Conservation (phyloP, 164 flowering plant species). For the Aristolochia fimbriata region DNA sequence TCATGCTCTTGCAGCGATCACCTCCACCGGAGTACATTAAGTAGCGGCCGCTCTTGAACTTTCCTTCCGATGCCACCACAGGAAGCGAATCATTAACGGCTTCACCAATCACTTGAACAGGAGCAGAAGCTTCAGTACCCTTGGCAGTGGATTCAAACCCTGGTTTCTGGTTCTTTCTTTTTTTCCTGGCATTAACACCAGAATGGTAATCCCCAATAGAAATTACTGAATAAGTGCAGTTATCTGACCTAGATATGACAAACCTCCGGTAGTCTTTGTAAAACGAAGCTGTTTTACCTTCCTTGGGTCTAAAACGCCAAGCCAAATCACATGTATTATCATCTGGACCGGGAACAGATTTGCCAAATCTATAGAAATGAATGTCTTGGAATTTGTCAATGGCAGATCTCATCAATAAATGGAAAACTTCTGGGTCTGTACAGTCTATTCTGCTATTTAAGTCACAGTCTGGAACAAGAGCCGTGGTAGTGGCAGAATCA, state of each 20-base stretch:
- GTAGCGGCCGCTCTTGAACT: constrained; percentile 60
- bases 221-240: constrained; percentile 47
- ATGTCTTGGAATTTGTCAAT: constrained; percentile 74
- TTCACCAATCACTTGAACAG: constrained; percentile 13
- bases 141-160: constrained; percentile 30
- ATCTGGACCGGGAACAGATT: constrained; percentile 54
- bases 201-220: constrained; percentile 76
- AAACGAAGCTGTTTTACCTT: constrained; percentile 71
- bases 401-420: constrained; percentile 61
- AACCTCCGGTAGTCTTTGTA: constrained; percentile 85
- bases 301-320: constrained; percentile 90
- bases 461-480: constrained; percentile 28
- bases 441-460: constrained; percentile 50
- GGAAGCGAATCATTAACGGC: constrained; percentile 72
- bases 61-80: constrained; percentile 54
- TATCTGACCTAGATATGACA: constrained; percentile 42
- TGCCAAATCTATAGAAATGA: constrained; percentile 82
- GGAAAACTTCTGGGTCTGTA: constrained; percentile 68
- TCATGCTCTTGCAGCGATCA: constrained; percentile 92
- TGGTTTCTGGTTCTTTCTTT: constrained; percentile 50
- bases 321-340: constrained; percentile 85
- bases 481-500: neutral
- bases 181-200: constrained; percentile 83
- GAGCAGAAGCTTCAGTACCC: neutral
- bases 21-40: constrained; percentile 74